Conservation (phyloP, 2,329 filamentous ascomycete genomes). For the Fusarium mundagurra region DNA sequence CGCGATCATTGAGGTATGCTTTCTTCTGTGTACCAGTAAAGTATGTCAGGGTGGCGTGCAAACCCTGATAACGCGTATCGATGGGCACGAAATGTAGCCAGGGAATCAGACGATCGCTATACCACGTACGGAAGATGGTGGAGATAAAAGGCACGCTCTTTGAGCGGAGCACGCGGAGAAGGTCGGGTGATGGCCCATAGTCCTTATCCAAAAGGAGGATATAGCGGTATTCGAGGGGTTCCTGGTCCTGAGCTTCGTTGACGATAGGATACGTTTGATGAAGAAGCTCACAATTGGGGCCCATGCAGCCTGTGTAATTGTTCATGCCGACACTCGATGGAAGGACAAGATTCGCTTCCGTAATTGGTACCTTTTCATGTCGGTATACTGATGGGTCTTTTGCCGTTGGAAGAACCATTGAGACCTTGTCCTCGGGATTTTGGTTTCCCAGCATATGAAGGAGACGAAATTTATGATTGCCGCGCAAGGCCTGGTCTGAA, state of each 20-base stretch:
- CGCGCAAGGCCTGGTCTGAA: conserved; percentile 65
- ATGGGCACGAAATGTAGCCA: conserved; percentile 87
- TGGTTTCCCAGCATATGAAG: conserved; percentile 74
- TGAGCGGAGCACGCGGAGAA: conserved; percentile 73
- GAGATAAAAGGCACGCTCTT: conserved; percentile 75
- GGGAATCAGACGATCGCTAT: conserved; percentile 75
- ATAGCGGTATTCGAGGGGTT: conserved; percentile 73
- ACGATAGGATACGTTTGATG: conserved; percentile 46
- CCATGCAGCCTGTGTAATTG: conserved; percentile 65
- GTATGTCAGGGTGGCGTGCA: conserved; percentile 80
- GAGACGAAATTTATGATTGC: conserved; percentile 76
- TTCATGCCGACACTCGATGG: conserved; percentile 69
- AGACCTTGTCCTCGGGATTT: conserved; percentile 57
- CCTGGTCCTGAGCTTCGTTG: conserved; percentile 52
- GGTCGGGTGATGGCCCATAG: conserved; percentile 67
- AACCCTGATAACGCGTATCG: conserved; percentile 75
- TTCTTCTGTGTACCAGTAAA: conserved; percentile 68
- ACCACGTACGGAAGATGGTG: conserved; percentile 82
- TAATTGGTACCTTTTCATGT: conserved; percentile 64
- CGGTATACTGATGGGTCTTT: conserved; percentile 53
- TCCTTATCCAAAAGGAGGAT: conserved; percentile 78
- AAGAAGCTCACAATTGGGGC: conserved; percentile 48
- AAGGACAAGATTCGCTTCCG: conserved; percentile 63
- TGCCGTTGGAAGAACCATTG: conserved; percentile 65
- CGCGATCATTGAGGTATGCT: conserved; percentile 55